Conservation (phyloP, 1,284 basidiomycete species). For the Puccinia brachypodii region DNA sequence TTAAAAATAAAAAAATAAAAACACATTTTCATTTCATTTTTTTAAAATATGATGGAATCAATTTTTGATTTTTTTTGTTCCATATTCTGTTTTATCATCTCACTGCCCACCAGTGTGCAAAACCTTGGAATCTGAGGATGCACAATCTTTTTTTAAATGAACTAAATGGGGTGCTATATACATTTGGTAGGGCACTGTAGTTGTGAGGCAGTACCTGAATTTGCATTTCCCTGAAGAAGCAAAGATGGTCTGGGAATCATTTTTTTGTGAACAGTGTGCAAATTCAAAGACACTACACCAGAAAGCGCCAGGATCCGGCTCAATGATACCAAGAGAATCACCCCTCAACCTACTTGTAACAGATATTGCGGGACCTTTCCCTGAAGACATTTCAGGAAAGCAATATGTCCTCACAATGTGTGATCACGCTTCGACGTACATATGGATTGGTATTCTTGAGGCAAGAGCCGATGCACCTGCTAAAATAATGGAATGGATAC, state of each 20-base stretch:
- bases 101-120: background rate
- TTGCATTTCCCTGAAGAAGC: background rate
- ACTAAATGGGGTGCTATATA: no score
- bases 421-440: background rate
- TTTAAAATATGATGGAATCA: background rate
- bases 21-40: background rate
- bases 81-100: background rate
- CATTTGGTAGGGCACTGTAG: no score
- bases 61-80: background rate
- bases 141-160: background rate
- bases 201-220: constrained; percentile 1
- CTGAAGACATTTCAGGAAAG: background rate
- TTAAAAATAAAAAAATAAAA: background rate
- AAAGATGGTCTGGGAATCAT: background rate
- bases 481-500: background rate
- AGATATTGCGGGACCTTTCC: background rate
- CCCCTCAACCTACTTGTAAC: background rate
- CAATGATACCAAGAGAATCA: background rate
- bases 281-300: background rate
- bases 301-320: background rate
- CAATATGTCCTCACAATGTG: background rate
- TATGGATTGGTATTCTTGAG: background rate
- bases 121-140: background rate
- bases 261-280: constrained; percentile 10
- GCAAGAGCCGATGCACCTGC: background rate